Conservation (phyloP, 176 grass and related monocot species). For the Oryza coarctata region DNA sequence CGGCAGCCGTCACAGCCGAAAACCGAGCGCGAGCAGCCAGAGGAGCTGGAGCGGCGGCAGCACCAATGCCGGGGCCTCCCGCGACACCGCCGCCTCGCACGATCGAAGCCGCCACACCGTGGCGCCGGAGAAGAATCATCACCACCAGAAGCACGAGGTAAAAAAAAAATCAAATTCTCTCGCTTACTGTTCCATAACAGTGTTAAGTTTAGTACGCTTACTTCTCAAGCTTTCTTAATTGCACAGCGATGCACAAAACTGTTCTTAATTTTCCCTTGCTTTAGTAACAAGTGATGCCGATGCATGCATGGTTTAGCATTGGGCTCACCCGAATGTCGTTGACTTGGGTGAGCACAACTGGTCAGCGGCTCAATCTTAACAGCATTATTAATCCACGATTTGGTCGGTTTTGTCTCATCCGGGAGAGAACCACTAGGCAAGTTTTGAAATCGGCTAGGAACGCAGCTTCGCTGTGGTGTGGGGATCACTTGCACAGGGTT, state of each 20-base stretch:
- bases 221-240: constrained; percentile 19
- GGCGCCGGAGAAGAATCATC: constrained; percentile 44
- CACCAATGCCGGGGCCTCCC: constrained; percentile 26
- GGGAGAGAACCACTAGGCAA: not conserved
- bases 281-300: not conserved
- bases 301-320: not conserved
- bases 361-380: constrained; percentile 29
- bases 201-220: not conserved
- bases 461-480: constrained; percentile 18
- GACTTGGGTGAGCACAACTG: constrained; percentile 30
- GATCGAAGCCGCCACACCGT: constrained; percentile 13
- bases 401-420: constrained; percentile 31
- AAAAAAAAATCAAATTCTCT: constrained; percentile 43
- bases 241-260: not conserved
- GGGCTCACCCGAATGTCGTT: constrained; percentile 47
- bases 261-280: not conserved
- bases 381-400: constrained; percentile 28
- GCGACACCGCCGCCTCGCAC: constrained; percentile 2
- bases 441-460: constrained; percentile 43
- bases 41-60: constrained; percentile 53
- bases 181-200: constrained; percentile 23
- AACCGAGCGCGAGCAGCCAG: constrained; percentile 44
- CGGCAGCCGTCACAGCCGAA: constrained; percentile 42
- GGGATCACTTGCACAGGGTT: constrained; percentile 50
- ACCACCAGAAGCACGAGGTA: constrained; percentile 29